Conservation (phyloP, 805 yeast genomes). For the Allodekkera sacchari region DNA sequence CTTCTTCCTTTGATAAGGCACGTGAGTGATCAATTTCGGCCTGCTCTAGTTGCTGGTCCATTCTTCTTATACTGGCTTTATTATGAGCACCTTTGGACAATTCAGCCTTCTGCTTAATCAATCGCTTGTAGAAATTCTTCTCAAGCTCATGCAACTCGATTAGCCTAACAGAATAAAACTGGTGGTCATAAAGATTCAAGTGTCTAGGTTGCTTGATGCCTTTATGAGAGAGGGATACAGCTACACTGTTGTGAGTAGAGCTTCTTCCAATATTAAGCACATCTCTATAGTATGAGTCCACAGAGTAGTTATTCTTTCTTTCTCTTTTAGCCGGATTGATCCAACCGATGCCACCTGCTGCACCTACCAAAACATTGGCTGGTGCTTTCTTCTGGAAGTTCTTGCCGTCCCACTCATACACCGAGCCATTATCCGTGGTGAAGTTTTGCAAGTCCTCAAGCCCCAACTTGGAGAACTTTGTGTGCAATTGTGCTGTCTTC, state of each 20-base stretch:
- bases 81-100: constrained; percentile 43
- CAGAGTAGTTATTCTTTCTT: constrained; percentile 75
- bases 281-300: constrained; percentile 61
- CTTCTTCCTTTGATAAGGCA: constrained; percentile 80
- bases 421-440: constrained; percentile 45
- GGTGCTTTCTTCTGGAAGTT: constrained; percentile 61
- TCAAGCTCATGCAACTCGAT: constrained; percentile 75
- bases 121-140: constrained; percentile 65
- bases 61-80: constrained; percentile 11
- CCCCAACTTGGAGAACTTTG: constrained; percentile 59
- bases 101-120: constrained; percentile 56
- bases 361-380: constrained; percentile 32
- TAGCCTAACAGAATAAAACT: constrained; percentile 75
- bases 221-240: constrained; percentile 34
- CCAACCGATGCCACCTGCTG: constrained; percentile 44
- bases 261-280: constrained; percentile 40
- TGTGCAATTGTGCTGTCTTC: constrained; percentile 53
- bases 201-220: constrained; percentile 85
- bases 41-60: constrained; percentile 43
- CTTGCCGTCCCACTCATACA: constrained; percentile 85
- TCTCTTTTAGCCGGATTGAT: constrained; percentile 82
- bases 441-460: constrained; percentile 73
- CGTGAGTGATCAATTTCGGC: constrained; percentile 68
- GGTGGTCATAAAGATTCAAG: constrained; percentile 78
- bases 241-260: constrained; percentile 29